Conservation (phyloP, 176 grass and related monocot genomes). For the Phyllostachys edulis region DNA sequence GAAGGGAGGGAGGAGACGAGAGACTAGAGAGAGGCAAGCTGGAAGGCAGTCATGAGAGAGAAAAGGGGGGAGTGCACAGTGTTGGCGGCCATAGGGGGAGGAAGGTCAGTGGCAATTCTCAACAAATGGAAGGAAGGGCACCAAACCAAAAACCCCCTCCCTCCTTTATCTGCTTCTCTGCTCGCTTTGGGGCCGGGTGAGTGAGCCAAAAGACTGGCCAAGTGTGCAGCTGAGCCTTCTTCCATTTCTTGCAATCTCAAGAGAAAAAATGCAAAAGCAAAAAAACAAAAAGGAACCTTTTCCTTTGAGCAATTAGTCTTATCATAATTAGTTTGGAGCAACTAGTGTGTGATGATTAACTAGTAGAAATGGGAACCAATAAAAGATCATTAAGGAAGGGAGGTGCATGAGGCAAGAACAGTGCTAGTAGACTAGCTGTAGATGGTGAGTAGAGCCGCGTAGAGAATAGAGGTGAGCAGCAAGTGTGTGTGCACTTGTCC, state of each 20-base stretch:
- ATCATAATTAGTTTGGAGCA: not conserved
- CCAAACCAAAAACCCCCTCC: constrained; percentile 34
- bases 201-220: not conserved
- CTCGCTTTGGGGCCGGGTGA: constrained; percentile 24
- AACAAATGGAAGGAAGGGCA: constrained; percentile 24
- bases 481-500: not conserved
- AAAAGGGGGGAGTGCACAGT: constrained; percentile 12
- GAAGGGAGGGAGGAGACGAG: not conserved
- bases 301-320: not conserved
- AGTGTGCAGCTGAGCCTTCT: not conserved
- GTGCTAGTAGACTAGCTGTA: not conserved
- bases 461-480: not conserved
- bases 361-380: not conserved
- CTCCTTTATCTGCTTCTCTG: not conserved
- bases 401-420: not conserved
- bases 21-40: not conserved
- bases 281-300: not conserved
- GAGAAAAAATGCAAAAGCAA: not conserved
- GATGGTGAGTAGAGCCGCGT: not conserved
- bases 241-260: not conserved
- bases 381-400: not conserved
- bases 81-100: constrained; percentile 17
- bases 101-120: constrained; percentile 5
- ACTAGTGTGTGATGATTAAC: not conserved
- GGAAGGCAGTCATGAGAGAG: constrained; percentile 30